These are phyloP conservation scores for Endoconidiophora polonica DNA, from an alignment of 2,329 filamentous ascomycete genomes.

Conservation along the genomic window DNA sequence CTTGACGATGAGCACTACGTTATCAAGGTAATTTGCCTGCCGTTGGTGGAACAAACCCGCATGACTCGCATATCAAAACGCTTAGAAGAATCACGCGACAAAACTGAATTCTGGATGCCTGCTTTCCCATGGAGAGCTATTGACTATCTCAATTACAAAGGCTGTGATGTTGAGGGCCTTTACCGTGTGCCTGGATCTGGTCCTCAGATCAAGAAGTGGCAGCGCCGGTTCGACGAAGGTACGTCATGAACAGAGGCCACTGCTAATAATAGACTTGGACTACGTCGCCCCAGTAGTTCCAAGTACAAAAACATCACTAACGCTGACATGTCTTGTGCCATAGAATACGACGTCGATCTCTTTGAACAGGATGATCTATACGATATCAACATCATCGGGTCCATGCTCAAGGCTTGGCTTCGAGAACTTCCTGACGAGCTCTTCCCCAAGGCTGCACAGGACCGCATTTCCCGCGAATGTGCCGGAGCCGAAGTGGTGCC, in stretches of 20 bases:
- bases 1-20: constrained; percentile 73
- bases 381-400: constrained; percentile 91
- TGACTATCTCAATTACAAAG: constrained; percentile 89
- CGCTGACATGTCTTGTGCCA: neutral
- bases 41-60: constrained; percentile 78
- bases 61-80: constrained; percentile 79
- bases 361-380: constrained; percentile 78
- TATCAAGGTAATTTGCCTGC: constrained; percentile 69
- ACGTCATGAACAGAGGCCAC: constrained; percentile 17
- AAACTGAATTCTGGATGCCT: constrained; percentile 98
- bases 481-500: constrained; percentile 64
- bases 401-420: constrained; percentile 92
- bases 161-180: constrained; percentile 81
- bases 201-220: constrained; percentile 83
- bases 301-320: neutral
- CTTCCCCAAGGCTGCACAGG: constrained; percentile 71
- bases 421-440: constrained; percentile 88
- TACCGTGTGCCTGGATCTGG: constrained; percentile 87
- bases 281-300: neutral
- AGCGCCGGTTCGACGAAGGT: constrained; percentile 78
- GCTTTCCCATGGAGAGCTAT: constrained; percentile 90
- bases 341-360: constrained; percentile 76
- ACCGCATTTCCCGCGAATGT: constrained; percentile 64
- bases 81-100: constrained; percentile 74
- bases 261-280: neutral